These are phyloP conservation scores for Asterella californica DNA, from an alignment of 225 moss, liverwort and hornwort species.

Conservation along the genomic window DNA sequence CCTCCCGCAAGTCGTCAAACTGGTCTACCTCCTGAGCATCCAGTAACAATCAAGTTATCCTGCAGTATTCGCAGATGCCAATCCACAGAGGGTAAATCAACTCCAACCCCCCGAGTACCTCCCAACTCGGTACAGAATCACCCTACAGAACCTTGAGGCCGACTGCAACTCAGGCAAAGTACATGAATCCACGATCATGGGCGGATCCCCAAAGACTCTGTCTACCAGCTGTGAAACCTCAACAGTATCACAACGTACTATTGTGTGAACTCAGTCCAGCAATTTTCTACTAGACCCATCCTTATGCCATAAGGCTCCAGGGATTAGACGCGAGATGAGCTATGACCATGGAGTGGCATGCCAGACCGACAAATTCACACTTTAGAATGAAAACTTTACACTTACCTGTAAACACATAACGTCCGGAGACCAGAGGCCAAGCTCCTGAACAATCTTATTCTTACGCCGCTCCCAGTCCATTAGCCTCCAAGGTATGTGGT, in stretches of 20 bases:
- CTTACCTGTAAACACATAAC: slow-evolving; percentile 94
- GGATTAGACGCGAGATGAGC: no score
- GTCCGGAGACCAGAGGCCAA: slow-evolving; percentile 80
- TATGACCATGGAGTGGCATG: no score
- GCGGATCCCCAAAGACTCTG: no score
- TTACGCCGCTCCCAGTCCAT: slow-evolving; percentile 79
- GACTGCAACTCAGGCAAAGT: background rate
- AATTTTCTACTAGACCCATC: no score
- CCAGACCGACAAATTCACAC: no score
- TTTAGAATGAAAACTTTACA: background rate
- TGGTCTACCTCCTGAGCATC: slow-evolving; percentile 78
- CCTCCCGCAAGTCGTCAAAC: slow-evolving; percentile 61
- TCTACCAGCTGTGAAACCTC: no score
- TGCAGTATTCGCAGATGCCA: background rate
- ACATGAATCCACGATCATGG: background rate
- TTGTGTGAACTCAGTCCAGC: no score
- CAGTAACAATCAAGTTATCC: background rate
- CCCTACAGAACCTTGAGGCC: background rate
- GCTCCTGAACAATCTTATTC: slow-evolving; percentile 69
- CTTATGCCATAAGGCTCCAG: no score
- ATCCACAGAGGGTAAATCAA: background rate
- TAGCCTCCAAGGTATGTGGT: slow-evolving; percentile 58
- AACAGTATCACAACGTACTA: no score
- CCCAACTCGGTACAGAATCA: background rate
- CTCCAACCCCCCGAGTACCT: background rate